Base-by-base conservation (phyloP, 1,284 basidiomycete species). In the Sanghuangporus baumii region DNA sequence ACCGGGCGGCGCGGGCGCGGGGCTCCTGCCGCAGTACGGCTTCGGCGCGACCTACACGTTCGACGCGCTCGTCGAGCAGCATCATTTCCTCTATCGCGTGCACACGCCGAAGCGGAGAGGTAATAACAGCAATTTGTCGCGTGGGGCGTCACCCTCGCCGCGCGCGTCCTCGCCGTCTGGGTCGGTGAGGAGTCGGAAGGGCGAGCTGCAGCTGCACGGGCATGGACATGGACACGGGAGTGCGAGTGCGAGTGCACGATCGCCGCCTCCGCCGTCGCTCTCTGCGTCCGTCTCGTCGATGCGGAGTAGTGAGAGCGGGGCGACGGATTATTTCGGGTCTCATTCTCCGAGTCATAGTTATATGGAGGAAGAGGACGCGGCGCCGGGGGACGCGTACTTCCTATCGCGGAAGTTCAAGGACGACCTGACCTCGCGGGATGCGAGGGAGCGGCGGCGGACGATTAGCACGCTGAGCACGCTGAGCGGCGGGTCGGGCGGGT, bases 11-110 rank as follows among this genome's bases (percentile, higher is more conserved):
- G n/a, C 55, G 38, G 38, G 26, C 36, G 46, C 57, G 18, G 11
- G 47, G 11, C 69, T 71, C 41, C 77, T 89, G 57, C 88, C 89
- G 59, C 88, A 89, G 71, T 85, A 87, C 68, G 88, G 89, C 63
- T 89, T 89, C 70, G 81, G 83, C 47, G 70, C 81, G 50, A 82
- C 86, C 65, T 75, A 81, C 70, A 77, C 81, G 54, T 91, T 90
- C 71, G 79, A 82, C 61, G 75, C 74, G 51, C 81, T 91, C 40
- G 72, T 86, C 66, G 74, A 80, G 61, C 76, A 80, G 62, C 90
- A 90, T 70, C 84, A 79, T 40, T 90, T 89, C 73, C 79, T 91
- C 67, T 91, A 88, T 76, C 87, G 89, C 46, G 83, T 91, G 12
- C 84, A 91, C 71, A 89, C 88, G 31, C 89, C 89, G 46, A 62